Conservation (phyloP, 2,329 filamentous ascomycete genomes). For the Emmonsia crescens region DNA sequence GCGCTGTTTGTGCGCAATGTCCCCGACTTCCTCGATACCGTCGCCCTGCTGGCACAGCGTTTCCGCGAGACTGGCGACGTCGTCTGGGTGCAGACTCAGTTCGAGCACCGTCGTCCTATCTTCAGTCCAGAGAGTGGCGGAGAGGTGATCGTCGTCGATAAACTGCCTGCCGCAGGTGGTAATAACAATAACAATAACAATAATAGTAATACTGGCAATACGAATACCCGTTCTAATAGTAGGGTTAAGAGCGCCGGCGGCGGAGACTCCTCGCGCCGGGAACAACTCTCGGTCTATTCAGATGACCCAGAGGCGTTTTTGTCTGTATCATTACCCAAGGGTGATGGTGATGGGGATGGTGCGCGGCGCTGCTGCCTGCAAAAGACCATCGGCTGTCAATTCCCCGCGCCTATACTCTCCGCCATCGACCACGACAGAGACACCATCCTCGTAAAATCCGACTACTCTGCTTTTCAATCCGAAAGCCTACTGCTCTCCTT, state of each 20-base stretch:
- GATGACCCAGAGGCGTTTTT: slow-evolving; percentile 36
- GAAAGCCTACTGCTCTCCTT: slow-evolving; percentile 64
- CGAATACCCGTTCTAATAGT: neutral
- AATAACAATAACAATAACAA: slow-evolving; percentile 12
- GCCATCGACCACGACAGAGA: slow-evolving; percentile 43
- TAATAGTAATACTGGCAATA: neutral
- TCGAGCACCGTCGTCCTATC: slow-evolving; percentile 49
- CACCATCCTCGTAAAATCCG: slow-evolving; percentile 53
- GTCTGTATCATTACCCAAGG: slow-evolving; percentile 15
- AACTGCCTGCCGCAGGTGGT: slow-evolving; percentile 13
- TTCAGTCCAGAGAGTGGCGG: slow-evolving; percentile 42
- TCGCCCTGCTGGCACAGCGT: slow-evolving; percentile 54
- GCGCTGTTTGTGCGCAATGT: slow-evolving; percentile 55
- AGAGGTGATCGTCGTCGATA: slow-evolving; percentile 34
- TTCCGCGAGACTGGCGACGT: slow-evolving; percentile 66
- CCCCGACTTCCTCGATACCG: slow-evolving; percentile 54
- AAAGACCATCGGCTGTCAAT: slow-evolving; percentile 37
- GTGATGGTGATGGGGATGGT: slow-evolving; percentile 13
- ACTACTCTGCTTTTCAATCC: slow-evolving; percentile 79
- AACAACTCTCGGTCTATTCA: slow-evolving; percentile 7
- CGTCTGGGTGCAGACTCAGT: slow-evolving; percentile 76
- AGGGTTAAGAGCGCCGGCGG: neutral
- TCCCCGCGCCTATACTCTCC: slow-evolving; percentile 39
- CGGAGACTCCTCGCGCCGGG: neutral
- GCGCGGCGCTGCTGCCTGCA: slow-evolving; percentile 30